phyloP scores from a whole-genome alignment of 106 monocot species.

The Acorus gramineus region DNA sequence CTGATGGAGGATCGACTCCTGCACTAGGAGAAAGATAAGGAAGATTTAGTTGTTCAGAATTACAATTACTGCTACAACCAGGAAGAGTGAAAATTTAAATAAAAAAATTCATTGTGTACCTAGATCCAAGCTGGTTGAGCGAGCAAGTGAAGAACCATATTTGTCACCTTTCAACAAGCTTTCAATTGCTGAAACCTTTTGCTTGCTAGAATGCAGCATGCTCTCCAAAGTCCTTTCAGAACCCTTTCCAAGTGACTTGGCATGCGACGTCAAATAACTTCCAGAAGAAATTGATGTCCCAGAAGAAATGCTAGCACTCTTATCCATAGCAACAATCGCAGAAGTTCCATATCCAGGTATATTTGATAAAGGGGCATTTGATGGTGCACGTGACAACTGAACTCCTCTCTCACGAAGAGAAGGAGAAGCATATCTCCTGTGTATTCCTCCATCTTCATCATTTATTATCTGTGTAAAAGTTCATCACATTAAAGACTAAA shows the following conservation, averaged over 20 bases:
- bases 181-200: constrained; percentile 98
- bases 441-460: constrained; percentile 96
- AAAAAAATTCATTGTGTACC: constrained; percentile 44
- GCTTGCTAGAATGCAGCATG: constrained; percentile 84
- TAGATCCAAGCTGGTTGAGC: constrained; percentile 90
- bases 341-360: constrained; percentile 84
- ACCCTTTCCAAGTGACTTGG: constrained; percentile 42
- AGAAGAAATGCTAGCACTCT: constrained; percentile 51
- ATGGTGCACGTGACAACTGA: constrained; percentile 36
- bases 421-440: constrained; percentile 93
- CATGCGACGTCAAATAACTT: constrained; percentile 37
- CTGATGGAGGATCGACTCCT: constrained; percentile 88
- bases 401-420: constrained; percentile 71
- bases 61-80: neutral
- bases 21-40: constrained; percentile 56
- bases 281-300: constrained; percentile 50
- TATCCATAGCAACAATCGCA: constrained; percentile 93
- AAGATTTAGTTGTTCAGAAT: constrained; percentile 13
- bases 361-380: constrained; percentile 32
- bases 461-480: constrained; percentile 51
- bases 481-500: neutral
- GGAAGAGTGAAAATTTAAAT: neutral
- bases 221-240: constrained; percentile 89
- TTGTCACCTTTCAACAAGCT: constrained; percentile 83
- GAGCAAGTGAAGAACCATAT: constrained; percentile 34